Percentiles rank a stretch among this genome's conserved stretches.
phyloP scores from a whole-genome alignment of 1,284 basidiomycete genomes.

The Pascua sp. region DNA sequence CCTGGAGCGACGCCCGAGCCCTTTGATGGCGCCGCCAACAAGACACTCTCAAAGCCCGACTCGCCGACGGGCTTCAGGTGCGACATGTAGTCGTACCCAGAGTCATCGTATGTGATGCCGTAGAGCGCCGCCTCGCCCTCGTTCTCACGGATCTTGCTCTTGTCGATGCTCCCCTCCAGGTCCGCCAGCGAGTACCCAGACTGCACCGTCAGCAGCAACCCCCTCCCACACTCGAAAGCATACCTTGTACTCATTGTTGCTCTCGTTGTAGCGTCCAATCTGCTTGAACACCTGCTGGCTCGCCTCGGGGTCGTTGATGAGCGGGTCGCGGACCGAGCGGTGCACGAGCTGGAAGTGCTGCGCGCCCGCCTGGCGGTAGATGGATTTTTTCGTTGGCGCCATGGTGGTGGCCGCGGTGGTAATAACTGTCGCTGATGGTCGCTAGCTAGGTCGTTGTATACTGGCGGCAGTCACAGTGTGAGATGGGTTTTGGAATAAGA shows the following conservation, averaged over 20 bases:
- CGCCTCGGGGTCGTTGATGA: constrained; percentile 82
- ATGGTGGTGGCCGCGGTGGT: constrained; percentile 21
- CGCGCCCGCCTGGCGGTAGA: constrained; percentile 82
- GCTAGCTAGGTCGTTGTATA: too few species aligned
- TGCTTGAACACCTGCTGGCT: constrained; percentile 83
- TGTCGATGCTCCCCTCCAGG: constrained; percentile 49
- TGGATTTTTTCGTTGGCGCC: constrained; percentile 61
- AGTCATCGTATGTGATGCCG: constrained; percentile 94
- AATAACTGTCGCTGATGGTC: background rate
- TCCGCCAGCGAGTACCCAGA: constrained; percentile 55
- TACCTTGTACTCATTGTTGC: constrained; percentile 53
- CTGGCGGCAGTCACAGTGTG: background rate
- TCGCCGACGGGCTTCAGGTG: constrained; percentile 80
- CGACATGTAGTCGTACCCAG: constrained; percentile 99
- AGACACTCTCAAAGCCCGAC: constrained; percentile 57
- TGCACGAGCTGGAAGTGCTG: constrained; percentile 97
- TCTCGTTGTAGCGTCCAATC: constrained; percentile 65
- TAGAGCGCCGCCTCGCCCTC: constrained; percentile 84
- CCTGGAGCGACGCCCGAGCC: constrained; percentile 39
- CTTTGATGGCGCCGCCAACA: constrained; percentile 68
- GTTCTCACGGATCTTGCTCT: constrained; percentile 42
- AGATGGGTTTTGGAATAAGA: background rate
- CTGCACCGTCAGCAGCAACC: constrained; percentile 43
- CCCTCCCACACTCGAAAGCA: background rate
- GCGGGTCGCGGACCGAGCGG: constrained; percentile 90